phyloP scores from a whole-genome alignment of 192 early-diverging fungal genomes.

The Dispira parvispora region DNA sequence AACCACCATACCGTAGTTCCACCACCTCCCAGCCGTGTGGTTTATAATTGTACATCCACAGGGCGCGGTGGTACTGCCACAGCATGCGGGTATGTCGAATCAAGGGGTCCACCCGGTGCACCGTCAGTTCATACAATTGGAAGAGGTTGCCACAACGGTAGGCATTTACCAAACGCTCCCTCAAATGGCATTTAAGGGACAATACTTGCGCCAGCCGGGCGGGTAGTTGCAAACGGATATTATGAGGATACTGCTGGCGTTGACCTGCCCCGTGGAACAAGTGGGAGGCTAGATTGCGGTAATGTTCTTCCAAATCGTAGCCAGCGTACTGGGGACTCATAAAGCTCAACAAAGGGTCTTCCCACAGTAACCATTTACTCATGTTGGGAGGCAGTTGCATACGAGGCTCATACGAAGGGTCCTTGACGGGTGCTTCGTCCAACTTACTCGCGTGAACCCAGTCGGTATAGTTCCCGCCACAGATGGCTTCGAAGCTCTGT shows the following conservation, averaged over 20 bases:
- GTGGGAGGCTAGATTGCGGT: constrained; percentile 31
- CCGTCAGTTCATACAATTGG: constrained; percentile 33
- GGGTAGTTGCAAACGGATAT: constrained; percentile 46
- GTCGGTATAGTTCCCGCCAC: constrained; percentile 61
- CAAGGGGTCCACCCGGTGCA: constrained; percentile 35
- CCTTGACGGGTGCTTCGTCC: constrained; percentile 29
- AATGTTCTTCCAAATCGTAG: constrained; percentile 51
- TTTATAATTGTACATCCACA: constrained; percentile 65
- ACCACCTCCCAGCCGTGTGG: constrained; percentile 78
- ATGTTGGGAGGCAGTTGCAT: constrained; percentile 48
- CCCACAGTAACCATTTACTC: constrained; percentile 78
- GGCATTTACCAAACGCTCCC: constrained; percentile 38
- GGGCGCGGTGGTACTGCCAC: constrained; percentile 61
- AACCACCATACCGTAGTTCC: constrained; percentile 67
- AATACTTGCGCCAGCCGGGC: constrained; percentile 48
- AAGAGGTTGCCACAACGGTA: constrained; percentile 36
- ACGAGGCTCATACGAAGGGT: constrained; percentile 24
- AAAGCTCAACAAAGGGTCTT: constrained; percentile 60
- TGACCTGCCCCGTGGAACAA: constrained; percentile 30
- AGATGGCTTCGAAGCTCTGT: constrained; percentile 51
- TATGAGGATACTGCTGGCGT: constrained; percentile 41
- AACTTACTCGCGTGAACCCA: constrained; percentile 45
- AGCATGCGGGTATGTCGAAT: constrained; percentile 46
- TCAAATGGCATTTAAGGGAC: constrained; percentile 49
- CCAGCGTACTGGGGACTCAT: constrained; percentile 61